Conservation (phyloP, 441 rosid species). For the Corymbia calophylla region DNA sequence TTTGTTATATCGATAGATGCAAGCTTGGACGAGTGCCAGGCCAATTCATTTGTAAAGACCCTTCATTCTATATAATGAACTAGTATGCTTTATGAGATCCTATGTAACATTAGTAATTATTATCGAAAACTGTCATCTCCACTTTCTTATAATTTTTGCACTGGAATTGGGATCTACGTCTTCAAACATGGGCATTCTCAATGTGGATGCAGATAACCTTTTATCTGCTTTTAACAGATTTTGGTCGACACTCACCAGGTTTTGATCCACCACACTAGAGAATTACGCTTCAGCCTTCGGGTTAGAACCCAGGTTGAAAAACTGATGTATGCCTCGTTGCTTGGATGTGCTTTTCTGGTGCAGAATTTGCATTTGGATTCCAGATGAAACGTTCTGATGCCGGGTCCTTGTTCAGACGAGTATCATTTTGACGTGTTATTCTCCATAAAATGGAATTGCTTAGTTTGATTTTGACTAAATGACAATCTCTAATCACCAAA, state of each 20-base stretch:
- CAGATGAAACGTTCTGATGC: neutral
- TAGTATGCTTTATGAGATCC: too few species aligned
- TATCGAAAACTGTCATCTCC: too few species aligned
- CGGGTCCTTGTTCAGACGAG: neutral
- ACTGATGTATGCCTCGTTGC: neutral
- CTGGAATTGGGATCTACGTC: neutral
- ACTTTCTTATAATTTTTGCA: too few species aligned
- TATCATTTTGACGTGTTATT: neutral
- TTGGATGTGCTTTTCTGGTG: neutral
- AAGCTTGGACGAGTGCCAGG: neutral
- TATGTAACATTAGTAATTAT: too few species aligned
- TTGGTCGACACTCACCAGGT: neutral
- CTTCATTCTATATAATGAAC: neutral
- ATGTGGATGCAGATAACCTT: neutral
- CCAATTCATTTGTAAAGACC: neutral
- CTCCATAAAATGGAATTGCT: neutral
- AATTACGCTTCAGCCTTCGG: neutral
- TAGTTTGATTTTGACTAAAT: neutral
- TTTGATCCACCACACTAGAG: neutral
- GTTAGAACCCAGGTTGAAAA: neutral
- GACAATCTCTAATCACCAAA: too few species aligned
- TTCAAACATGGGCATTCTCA: neutral
- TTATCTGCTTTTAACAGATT: neutral
- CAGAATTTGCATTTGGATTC: neutral
- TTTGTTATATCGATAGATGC: neutral